Evolutionary conservation across 2,329 filamentous ascomycete genomes (phyloP).

Genomic region (Zelopaecilomyces penicillatus): DNA sequence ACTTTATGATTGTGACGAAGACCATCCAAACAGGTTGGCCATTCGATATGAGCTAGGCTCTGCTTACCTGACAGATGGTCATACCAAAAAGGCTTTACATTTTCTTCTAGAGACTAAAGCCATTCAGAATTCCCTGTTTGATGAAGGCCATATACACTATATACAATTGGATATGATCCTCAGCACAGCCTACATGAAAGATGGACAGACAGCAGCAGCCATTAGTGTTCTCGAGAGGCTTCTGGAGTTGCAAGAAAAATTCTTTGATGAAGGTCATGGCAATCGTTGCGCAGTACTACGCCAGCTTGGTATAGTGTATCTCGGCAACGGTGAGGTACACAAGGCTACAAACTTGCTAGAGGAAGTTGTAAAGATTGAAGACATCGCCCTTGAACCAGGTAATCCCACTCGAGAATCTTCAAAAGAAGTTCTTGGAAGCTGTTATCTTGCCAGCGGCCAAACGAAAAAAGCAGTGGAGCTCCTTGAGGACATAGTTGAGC

Average conservation of each 20-base stretch:
- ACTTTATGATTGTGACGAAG: background rate
- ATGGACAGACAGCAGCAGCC: no score
- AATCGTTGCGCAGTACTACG: background rate
- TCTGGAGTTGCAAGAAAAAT: no score
- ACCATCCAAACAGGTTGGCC: constrained; percentile 1
- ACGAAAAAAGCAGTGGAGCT: constrained; percentile 3
- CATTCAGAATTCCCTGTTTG: background rate
- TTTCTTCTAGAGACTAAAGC: background rate
- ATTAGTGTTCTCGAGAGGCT: no score
- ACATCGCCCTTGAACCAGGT: background rate
- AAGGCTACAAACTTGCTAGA: constrained; percentile 3
- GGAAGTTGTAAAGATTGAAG: background rate
- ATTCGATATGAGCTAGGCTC: background rate
- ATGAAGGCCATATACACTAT: no score
- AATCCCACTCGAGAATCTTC: background rate
- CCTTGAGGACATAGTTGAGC: constrained; percentile 3
- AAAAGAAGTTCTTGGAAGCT: constrained; percentile 3
- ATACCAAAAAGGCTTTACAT: constrained; percentile 2
- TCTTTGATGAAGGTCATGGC: constrained; percentile 1
- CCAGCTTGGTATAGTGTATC: constrained; percentile 1
- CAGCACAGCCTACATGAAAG: no score
- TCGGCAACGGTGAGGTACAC: constrained; percentile 1
- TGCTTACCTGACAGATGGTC: constrained; percentile 3
- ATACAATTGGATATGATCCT: no score
- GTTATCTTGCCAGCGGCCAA: constrained; percentile 5